phyloP scores from a whole-genome alignment of 192 early-diverging fungal species.

The Rhizophagus sp. region DNA sequence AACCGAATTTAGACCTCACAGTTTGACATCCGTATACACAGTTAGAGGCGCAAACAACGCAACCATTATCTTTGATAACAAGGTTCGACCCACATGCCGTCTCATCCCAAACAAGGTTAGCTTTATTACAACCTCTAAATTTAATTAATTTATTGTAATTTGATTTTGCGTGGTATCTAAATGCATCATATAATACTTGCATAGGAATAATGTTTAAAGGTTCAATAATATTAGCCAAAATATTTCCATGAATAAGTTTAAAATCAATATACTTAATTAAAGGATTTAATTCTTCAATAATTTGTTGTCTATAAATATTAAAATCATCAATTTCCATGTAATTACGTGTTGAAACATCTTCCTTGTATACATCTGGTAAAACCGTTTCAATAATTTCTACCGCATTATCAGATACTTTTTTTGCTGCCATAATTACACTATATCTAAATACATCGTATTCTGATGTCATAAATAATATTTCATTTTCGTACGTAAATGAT shows the following conservation, averaged over 20 bases:
- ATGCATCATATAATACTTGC: not conserved
- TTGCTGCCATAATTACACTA: not conserved
- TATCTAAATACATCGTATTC: not conserved
- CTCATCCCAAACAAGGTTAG: not conserved
- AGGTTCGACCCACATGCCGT: not conserved
- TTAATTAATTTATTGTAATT: not conserved
- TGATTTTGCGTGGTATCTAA: not conserved
- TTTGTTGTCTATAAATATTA: no score
- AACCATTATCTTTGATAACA: not conserved
- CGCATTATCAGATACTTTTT: not conserved
- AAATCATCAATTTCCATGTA: not conserved
- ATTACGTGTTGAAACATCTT: not conserved
- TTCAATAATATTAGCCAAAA: not conserved
- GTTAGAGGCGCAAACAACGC: not conserved
- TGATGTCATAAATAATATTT: not conserved
- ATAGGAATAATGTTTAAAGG: slow-evolving; percentile 1
- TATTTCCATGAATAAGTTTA: not conserved
- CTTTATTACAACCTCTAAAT: not conserved
- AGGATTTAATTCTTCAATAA: not conserved
- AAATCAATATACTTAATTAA: not conserved
- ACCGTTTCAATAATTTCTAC: not conserved
- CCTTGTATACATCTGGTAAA: not conserved
- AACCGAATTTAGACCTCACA: not conserved
- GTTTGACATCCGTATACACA: not conserved
- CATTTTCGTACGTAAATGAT: not conserved